Conservation (phyloP, 371 early-diverging fungal species). For the Mucor irregularis region DNA sequence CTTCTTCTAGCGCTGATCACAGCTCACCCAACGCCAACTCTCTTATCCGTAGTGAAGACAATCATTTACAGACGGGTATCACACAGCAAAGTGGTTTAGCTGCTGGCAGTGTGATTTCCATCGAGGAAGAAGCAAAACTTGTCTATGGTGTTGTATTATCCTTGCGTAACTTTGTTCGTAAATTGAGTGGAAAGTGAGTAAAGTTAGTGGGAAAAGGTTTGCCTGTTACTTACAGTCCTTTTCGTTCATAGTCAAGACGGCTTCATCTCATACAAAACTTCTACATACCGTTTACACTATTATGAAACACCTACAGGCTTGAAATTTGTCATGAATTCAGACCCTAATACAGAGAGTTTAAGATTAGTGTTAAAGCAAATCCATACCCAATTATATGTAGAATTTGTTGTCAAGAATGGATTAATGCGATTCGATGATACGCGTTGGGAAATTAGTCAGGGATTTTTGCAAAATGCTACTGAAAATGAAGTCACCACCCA, state of each 20-base stretch:
- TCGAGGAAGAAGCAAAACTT: constrained; percentile 89
- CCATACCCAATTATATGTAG: constrained; percentile 87
- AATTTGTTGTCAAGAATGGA: constrained; percentile 86
- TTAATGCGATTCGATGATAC: constrained; percentile 61
- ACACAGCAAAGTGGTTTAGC: constrained; percentile 46
- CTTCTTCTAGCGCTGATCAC: constrained; percentile 30
- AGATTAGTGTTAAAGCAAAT: constrained; percentile 76
- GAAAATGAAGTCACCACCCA: constrained; percentile 4
- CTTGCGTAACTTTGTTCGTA: constrained; percentile 83
- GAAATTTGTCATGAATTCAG: constrained; percentile 87
- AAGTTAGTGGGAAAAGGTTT: neutral
- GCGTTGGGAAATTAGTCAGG: constrained; percentile 52
- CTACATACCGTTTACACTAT: constrained; percentile 86
- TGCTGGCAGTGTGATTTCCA: constrained; percentile 62
- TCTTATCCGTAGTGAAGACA: constrained; percentile 30
- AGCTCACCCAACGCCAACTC: constrained; percentile 22
- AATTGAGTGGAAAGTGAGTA: constrained; percentile 59
- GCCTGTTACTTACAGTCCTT: neutral
- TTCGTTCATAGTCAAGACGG: constrained; percentile 57
- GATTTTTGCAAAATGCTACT: constrained; percentile 23
- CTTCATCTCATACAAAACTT: constrained; percentile 81
- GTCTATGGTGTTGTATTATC: constrained; percentile 93
- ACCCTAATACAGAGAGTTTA: constrained; percentile 68
- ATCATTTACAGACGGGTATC: constrained; percentile 17
- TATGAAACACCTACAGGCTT: constrained; percentile 86